Evolutionary conservation across 805 yeast species (phyloP), one percentile per base, ranked within the genome.

Genomic region (Metschnikowia shivogae): DNA sequence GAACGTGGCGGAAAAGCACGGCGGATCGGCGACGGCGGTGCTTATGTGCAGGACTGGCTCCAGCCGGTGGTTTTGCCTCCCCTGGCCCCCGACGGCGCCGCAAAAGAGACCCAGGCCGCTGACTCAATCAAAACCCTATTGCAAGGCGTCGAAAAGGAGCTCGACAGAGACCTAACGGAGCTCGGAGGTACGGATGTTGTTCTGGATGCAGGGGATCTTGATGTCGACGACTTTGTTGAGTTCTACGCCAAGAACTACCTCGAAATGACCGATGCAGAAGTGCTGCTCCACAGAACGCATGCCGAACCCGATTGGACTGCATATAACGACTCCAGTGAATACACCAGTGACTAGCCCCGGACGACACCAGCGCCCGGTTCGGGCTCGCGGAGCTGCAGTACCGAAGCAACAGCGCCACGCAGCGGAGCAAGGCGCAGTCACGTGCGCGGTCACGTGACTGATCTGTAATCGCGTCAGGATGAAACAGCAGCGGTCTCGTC

Each of bases 211-310:
- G 47, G 31, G 5, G 45, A 43, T 9, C 31, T 50, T 4, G 49
- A 50, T 34, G 39, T 50, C 22, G 54, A 50, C 36, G 54, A 50
- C 31, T 50, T 50, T 13, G 44, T 50, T n/a, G 54, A 50, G 37
- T 50, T 42, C 26, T 50, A 45, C 28, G 54, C 54, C 29, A 34
- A 14, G 19, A 43, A 45, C 7, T 48, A 45, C 30, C 27, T 50
- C 32, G 43, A 47, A 5, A 45, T 39, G 31, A 27, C 30, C 13
- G 46, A 42, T 7, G 38, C 39, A 5, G 49, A 50, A 26, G 42
- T 50, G 17, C 28, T n/a, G 28, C 19, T 22, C 27, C 49, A 50
- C 22, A 43, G 47, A 3, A 38, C 27, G 12, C 34, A 34, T 8
- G 30, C 34, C 14, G 11, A 28, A 5, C 31, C 44, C 8, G 51